Conservation (phyloP, 257 asterid species). For the Cynanchum wilfordii region DNA sequence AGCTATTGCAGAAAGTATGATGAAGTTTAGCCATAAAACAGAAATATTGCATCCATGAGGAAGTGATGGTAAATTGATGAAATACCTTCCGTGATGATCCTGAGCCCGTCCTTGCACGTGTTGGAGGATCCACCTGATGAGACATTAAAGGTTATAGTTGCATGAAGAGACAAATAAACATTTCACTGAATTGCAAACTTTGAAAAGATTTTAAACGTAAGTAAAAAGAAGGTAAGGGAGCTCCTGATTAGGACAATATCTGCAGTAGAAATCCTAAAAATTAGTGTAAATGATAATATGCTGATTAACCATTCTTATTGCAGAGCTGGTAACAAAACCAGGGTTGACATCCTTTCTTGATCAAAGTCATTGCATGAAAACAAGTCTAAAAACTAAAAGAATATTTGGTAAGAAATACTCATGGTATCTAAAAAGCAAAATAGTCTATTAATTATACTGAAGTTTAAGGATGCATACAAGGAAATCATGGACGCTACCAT, state of each 20-base stretch:
- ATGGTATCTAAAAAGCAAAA: neutral
- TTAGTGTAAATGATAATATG: neutral
- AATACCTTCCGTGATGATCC: slow-evolving; percentile 89
- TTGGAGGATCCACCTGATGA: slow-evolving; percentile 60
- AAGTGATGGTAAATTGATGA: slow-evolving; percentile 13
- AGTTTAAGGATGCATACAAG: neutral
- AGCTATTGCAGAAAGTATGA: neutral
- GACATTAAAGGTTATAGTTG: slow-evolving; percentile 19
- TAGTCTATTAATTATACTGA: neutral
- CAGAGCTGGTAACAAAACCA: neutral
- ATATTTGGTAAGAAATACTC: neutral
- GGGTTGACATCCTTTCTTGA: neutral
- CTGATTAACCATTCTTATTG: neutral
- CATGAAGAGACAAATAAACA: slow-evolving; percentile 19
- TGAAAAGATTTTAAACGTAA: neutral
- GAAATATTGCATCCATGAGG: neutral
- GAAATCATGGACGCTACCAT: neutral
- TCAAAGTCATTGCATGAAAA: neutral
- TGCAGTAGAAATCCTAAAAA: neutral
- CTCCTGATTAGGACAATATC: neutral
- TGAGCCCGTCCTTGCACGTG: slow-evolving; percentile 68
- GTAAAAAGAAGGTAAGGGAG: neutral
- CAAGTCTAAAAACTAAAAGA: neutral
- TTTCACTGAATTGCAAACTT: neutral
- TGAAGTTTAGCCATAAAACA: neutral